phyloP scores from a whole-genome alignment of 2,329 filamentous ascomycete genomes.

The Dothistroma septosporum region DNA sequence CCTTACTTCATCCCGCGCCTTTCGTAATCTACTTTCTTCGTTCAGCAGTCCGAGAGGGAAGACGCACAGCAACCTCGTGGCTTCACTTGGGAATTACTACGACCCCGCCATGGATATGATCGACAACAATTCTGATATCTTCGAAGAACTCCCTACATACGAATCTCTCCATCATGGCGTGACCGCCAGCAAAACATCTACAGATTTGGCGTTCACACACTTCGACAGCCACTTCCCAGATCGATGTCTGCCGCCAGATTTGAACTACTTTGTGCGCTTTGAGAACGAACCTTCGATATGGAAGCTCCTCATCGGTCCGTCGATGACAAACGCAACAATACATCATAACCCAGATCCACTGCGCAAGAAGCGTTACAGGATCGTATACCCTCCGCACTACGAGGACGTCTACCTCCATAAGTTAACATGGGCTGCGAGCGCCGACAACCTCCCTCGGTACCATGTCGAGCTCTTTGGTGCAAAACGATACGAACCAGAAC shows the following conservation, averaged over 20 bases:
- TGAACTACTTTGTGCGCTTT: slow-evolving; percentile 18
- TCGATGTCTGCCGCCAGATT: slow-evolving; percentile 5
- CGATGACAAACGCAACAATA: slow-evolving; percentile 20
- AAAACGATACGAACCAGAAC: slow-evolving; percentile 21
- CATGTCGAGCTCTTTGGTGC: slow-evolving; percentile 16
- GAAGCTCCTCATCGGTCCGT: slow-evolving; percentile 19
- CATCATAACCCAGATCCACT: slow-evolving; percentile 12
- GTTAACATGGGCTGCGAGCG: slow-evolving; percentile 11
- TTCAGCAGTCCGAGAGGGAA: not conserved
- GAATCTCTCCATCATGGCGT: not conserved
- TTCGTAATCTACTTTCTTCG: not conserved
- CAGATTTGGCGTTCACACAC: not conserved
- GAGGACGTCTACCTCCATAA: slow-evolving; percentile 26
- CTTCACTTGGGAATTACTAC: not conserved
- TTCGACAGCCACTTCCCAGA: slow-evolving; percentile 10
- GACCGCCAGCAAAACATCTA: slow-evolving; percentile 5
- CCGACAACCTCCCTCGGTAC: slow-evolving; percentile 14
- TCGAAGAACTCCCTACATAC: not conserved
- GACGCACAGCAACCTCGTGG: slow-evolving; percentile 8
- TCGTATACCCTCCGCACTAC: slow-evolving; percentile 21
- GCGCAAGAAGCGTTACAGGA: slow-evolving; percentile 18
- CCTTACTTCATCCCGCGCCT: not conserved
- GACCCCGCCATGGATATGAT: not conserved
- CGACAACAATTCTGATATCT: not conserved
- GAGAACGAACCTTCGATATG: slow-evolving; percentile 14